Percentiles rank a stretch among this genome's conserved stretches.
These are phyloP conservation scores for Tylopilus subfusipes DNA, from an alignment of 768 basidiomycete genomes.

Conservation along the genomic window DNA sequence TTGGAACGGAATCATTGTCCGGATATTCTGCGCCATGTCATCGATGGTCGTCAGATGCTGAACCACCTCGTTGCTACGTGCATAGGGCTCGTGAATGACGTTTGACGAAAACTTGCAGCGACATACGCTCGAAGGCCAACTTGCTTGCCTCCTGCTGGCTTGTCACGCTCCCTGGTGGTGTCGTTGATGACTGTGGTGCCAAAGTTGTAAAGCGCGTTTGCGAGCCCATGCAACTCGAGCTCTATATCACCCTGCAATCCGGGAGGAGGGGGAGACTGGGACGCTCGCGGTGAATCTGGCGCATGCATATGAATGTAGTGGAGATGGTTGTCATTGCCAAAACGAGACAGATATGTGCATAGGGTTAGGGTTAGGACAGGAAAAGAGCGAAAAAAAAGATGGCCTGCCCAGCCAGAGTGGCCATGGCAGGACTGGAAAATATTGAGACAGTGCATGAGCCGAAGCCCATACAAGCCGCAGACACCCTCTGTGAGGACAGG, in stretches of 20 bases:
- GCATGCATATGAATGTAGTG: no score
- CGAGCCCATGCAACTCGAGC: slow-evolving; percentile 70
- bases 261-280: slow-evolving; percentile 67
- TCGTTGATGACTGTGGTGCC: slow-evolving; percentile 83
- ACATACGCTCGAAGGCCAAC: slow-evolving; percentile 74
- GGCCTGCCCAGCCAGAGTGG: slow-evolving; percentile 43
- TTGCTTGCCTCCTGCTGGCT: slow-evolving; percentile 65
- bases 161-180: slow-evolving; percentile 75
- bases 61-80: slow-evolving; percentile 68
- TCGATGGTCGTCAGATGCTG: slow-evolving; percentile 64
- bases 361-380: no score
- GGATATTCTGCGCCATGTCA: slow-evolving; percentile 57
- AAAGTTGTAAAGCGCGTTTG: slow-evolving; percentile 74
- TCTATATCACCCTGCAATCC: slow-evolving; percentile 74
- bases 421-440: slow-evolving; percentile 71
- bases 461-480: slow-evolving; percentile 47
- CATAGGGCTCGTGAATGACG: not conserved
- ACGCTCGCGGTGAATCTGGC: slow-evolving; percentile 59
- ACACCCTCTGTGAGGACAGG: no score
- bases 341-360: no score
- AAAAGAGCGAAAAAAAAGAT: no score
- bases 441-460: slow-evolving; percentile 78
- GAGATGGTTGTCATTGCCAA: no score
- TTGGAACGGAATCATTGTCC: slow-evolving; percentile 71
- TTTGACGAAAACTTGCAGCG: not conserved